phyloP scores from a whole-genome alignment of 768 basidiomycete genomes.

The Collybia mongolica region DNA sequence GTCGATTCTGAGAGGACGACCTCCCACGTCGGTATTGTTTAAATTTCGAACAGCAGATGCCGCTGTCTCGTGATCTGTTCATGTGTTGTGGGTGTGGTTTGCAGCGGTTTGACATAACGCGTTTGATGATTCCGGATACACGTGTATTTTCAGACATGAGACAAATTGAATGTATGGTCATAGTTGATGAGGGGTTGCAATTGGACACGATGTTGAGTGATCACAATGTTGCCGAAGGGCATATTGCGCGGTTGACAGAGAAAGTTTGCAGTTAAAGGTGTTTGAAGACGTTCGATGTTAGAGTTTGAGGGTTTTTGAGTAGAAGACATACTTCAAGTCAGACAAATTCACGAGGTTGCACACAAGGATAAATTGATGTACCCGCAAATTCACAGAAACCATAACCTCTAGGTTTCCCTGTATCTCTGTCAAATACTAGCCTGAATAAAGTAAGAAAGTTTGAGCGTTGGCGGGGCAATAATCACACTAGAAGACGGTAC shows the following conservation, averaged over 20 bases:
- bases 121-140: conserved; percentile 6
- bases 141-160: conserved; percentile 6
- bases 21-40: conserved; percentile 89
- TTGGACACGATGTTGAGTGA: background rate
- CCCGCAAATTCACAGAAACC: conserved; percentile 93
- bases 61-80: conserved; percentile 91
- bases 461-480: conserved; percentile 10
- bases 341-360: conserved; percentile 20
- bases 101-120: conserved; percentile 8
- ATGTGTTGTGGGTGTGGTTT: conserved; percentile 12
- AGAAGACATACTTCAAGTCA: conserved; percentile 34
- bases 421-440: conserved; percentile 86
- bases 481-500: conserved; percentile 33
- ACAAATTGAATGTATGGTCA: background rate
- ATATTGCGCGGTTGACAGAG: background rate
- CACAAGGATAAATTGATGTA: conserved; percentile 45
- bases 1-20: conserved; percentile 91
- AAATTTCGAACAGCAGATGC: conserved; percentile 94
- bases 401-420: conserved; percentile 93
- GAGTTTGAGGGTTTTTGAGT: conserved; percentile 9
- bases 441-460: conserved; percentile 34
- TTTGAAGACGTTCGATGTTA: conserved; percentile 7
- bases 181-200: conserved; percentile 1
- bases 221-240: background rate
- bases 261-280: conserved; percentile 3